phyloP scores from a whole-genome alignment of 371 early-diverging fungal genomes.

The Lichtheimia hyalospora region DNA sequence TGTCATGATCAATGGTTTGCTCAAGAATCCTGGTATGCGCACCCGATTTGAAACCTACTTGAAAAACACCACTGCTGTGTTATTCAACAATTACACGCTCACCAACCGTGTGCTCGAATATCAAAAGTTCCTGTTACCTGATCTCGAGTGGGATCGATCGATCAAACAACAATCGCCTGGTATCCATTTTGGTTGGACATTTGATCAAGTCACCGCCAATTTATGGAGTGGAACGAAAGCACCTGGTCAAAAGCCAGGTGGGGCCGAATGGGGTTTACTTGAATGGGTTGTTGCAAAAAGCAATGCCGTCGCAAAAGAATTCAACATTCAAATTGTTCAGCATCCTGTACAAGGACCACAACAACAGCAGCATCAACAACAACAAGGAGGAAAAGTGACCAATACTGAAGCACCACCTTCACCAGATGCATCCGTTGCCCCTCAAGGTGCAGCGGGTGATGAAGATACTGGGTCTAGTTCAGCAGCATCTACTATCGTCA shows the following conservation, averaged over 20 bases:
- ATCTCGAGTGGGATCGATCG: conserved; percentile 55
- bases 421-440: too few relatives aligned
- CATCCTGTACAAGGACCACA: conserved; percentile 33
- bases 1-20: conserved; percentile 51
- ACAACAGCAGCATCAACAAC: conserved; percentile 8
- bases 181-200: conserved; percentile 52
- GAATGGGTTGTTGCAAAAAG: conserved; percentile 46
- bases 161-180: conserved; percentile 57
- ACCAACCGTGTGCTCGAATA: conserved; percentile 43
- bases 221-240: conserved; percentile 20
- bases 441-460: too few relatives aligned
- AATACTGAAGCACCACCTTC: too few relatives aligned
- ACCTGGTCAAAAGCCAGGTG: conserved; percentile 12
- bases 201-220: conserved; percentile 36
- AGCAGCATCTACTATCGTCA: too few relatives aligned
- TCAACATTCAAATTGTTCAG: conserved; percentile 35
- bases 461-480: too few relatives aligned
- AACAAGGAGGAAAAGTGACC: not conserved
- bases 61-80: conserved; percentile 34
- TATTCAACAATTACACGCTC: conserved; percentile 54
- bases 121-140: conserved; percentile 50
- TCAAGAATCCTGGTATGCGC: conserved; percentile 39
- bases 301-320: conserved; percentile 42
- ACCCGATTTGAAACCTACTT: conserved; percentile 47
- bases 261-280: conserved; percentile 49